phyloP scores from a whole-genome alignment of 441 rosid species.

The Eruca vesicaria region DNA sequence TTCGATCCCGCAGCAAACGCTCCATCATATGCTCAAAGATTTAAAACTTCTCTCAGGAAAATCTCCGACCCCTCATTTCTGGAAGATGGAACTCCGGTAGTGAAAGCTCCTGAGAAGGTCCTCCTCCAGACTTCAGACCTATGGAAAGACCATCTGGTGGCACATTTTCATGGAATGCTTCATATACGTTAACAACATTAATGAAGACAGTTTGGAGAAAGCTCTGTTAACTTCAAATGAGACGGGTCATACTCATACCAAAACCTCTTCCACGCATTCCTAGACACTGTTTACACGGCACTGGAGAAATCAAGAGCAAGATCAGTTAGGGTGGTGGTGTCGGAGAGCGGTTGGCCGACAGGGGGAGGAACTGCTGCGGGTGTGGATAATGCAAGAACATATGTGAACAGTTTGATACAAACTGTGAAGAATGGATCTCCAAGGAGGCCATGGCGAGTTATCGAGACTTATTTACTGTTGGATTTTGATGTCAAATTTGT shows the following conservation, averaged over 20 bases:
- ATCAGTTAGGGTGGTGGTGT: constrained; percentile 41
- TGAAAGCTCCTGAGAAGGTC: too few relatives aligned
- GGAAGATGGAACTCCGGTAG: too few relatives aligned
- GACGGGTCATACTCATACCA: constrained; percentile 31
- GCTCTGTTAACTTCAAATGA: constrained; percentile 37
- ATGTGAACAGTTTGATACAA: constrained; percentile 41
- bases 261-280: constrained; percentile 44
- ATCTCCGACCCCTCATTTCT: too few relatives aligned
- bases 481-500: too few relatives aligned
- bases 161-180: too few relatives aligned
- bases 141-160: too few relatives aligned
- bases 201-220: constrained; percentile 35
- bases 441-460: constrained; percentile 39
- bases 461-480: constrained; percentile 53
- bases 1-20: too few relatives aligned
- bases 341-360: constrained; percentile 61
- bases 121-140: too few relatives aligned
- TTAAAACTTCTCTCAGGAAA: too few relatives aligned
- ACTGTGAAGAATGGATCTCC: constrained; percentile 50
- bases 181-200: not conserved
- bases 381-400: constrained; percentile 45
- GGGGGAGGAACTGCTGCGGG: too few relatives aligned
- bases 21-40: too few relatives aligned
- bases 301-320: constrained; percentile 42
- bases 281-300: constrained; percentile 45